A percentile compares a stretch with the other conserved stretches of the same genome.
These are phyloP conservation scores for Chrysosporium keratinophilum DNA, from an alignment of 2,329 filamentous ascomycete species.

Conservation along the genomic window DNA sequence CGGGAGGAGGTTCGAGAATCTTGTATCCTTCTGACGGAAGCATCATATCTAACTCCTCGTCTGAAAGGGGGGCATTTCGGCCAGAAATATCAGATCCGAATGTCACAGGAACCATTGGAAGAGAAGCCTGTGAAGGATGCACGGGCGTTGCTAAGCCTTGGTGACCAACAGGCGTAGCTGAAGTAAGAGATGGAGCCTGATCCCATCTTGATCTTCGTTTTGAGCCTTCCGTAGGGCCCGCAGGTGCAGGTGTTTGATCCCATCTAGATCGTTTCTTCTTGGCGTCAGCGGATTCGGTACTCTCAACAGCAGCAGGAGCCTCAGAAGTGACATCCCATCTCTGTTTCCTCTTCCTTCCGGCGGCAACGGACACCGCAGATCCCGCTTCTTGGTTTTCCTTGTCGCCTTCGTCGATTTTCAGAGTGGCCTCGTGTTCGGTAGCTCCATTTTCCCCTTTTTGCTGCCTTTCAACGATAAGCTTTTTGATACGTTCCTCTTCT, in stretches of 20 bases:
- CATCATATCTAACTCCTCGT: slow-evolving; percentile 88
- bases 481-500: slow-evolving; percentile 79
- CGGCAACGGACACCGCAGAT: slow-evolving; percentile 52
- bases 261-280: slow-evolving; percentile 73
- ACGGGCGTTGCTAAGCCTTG: slow-evolving; percentile 68
- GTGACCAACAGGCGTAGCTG: slow-evolving; percentile 63
- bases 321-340: slow-evolving; percentile 77
- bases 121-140: slow-evolving; percentile 55
- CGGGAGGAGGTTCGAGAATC: slow-evolving; percentile 77
- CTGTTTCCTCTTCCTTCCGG: slow-evolving; percentile 76
- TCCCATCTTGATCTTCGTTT: slow-evolving; percentile 86
- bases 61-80: slow-evolving; percentile 72
- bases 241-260: slow-evolving; percentile 66
- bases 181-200: slow-evolving; percentile 58
- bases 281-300: slow-evolving; percentile 43
- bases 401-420: slow-evolving; percentile 55
- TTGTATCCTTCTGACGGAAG: slow-evolving; percentile 89
- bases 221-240: slow-evolving; percentile 46
- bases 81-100: slow-evolving; percentile 74
- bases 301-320: slow-evolving; percentile 41
- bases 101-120: slow-evolving; percentile 44
- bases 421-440: slow-evolving; percentile 59
- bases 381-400: slow-evolving; percentile 65
- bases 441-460: slow-evolving; percentile 47
- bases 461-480: slow-evolving; percentile 67